A percentile compares a stretch with the other conserved stretches of the same genome.
Conservation (phyloP, 2,329 filamentous ascomycete genomes). For the Neopestalotiopsis rosae region DNA sequence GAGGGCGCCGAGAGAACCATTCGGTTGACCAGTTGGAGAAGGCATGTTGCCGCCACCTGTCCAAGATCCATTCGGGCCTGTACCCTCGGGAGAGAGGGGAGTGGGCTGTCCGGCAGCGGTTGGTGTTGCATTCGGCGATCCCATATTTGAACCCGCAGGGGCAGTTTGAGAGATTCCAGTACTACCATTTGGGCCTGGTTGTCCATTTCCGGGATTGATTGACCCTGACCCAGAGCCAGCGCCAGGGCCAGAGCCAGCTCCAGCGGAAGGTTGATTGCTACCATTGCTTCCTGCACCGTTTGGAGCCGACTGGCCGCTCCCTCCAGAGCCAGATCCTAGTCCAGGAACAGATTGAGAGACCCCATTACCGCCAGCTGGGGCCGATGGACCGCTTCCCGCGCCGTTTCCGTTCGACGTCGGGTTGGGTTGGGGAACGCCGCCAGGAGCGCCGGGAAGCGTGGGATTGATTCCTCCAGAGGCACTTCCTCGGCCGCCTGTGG, state of each 20-base stretch:
- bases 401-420: neutral
- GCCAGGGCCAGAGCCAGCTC: neutral
- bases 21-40: neutral
- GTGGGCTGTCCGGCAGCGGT: neutral
- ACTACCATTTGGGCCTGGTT: neutral
- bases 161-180: conserved; percentile 6
- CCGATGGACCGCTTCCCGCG: neutral
- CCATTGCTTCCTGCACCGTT: neutral
- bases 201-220: neutral
- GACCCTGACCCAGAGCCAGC: neutral
- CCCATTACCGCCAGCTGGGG: neutral
- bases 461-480: neutral
- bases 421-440: neutral
- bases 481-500: neutral
- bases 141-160: neutral
- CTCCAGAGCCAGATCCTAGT: neutral
- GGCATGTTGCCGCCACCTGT: conserved; percentile 14
- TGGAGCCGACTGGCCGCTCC: neutral
- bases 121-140: neutral
- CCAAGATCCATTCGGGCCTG: conserved; percentile 5
- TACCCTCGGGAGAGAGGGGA: conserved; percentile 14
- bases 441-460: neutral
- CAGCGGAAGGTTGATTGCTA: conserved; percentile 1
- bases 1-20: neutral
- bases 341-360: neutral